These are phyloP conservation scores for Pseudocercospora eumusae DNA, from an alignment of 2,329 filamentous ascomycete species.

Conservation along the genomic window DNA sequence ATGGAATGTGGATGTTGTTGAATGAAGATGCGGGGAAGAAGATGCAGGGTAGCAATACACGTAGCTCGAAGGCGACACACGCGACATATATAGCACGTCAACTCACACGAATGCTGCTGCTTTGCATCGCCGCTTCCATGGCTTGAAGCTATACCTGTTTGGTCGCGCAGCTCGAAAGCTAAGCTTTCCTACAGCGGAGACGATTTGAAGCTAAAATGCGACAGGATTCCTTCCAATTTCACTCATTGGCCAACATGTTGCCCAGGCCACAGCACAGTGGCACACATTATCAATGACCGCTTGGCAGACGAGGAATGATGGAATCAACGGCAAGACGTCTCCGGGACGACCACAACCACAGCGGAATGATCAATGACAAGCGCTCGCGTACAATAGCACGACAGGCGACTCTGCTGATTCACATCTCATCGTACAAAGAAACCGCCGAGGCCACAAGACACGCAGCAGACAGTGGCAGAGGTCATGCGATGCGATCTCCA, in stretches of 20 bases:
- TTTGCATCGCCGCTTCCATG: slow-evolving; percentile 22
- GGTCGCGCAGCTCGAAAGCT: slow-evolving; percentile 3
- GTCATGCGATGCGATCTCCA: too few relatives aligned
- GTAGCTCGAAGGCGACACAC: slow-evolving; percentile 3
- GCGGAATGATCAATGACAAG: neutral
- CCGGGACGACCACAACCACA: neutral
- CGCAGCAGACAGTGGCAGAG: too few relatives aligned
- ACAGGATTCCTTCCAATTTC: neutral
- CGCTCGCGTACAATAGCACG: neutral
- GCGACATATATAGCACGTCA: slow-evolving; percentile 18
- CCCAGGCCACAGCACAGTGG: too few relatives aligned
- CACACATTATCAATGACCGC: neutral
- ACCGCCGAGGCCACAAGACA: too few relatives aligned
- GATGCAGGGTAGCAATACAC: too few relatives aligned
- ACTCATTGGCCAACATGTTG: neutral
- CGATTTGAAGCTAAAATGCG: slow-evolving; percentile 13
- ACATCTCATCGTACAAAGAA: too few relatives aligned
- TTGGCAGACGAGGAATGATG: slow-evolving; percentile 11
- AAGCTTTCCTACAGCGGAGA: slow-evolving; percentile 14
- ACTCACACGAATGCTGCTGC: neutral
- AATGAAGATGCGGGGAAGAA: neutral
- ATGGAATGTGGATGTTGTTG: slow-evolving; percentile 6
- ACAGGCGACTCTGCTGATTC: too few relatives aligned
- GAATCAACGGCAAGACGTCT: neutral
- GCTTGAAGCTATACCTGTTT: slow-evolving; percentile 8